Conservation (phyloP, 1,284 basidiomycete species). For the Cystobasidium sp. region DNA sequence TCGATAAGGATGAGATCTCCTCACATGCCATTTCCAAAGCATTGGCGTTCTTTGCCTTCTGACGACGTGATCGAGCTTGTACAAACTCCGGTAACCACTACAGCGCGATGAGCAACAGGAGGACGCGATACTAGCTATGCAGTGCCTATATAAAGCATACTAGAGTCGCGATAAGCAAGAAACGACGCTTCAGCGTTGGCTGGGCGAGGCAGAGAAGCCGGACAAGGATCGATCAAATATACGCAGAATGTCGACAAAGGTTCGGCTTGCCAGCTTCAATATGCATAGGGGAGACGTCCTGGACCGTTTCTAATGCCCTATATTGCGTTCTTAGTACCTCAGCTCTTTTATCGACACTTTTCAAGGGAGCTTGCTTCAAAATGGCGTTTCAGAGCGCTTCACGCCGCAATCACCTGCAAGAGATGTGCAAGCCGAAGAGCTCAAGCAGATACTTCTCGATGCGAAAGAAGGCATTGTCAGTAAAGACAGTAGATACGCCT, state of each 20-base stretch:
- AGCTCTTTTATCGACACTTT: slow-evolving; percentile 31
- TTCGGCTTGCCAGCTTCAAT: neutral
- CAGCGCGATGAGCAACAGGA: neutral
- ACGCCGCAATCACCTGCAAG: slow-evolving; percentile 12
- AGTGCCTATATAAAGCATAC: neutral
- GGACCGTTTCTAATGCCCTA: neutral
- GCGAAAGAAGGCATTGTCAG: slow-evolving; percentile 35
- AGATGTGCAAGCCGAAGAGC: slow-evolving; percentile 23
- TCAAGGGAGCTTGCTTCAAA: neutral
- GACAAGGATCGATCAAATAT: slow-evolving; percentile 3
- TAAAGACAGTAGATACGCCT: neutral
- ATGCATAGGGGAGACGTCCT: too few species aligned
- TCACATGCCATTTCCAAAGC: too few species aligned
- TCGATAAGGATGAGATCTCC: too few species aligned
- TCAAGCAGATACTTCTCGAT: slow-evolving; percentile 37
- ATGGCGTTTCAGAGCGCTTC: slow-evolving; percentile 3
- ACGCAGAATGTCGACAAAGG: slow-evolving; percentile 38
- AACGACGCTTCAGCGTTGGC: too few species aligned
- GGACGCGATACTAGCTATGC: neutral
- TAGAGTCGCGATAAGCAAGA: neutral
- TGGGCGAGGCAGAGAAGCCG: neutral
- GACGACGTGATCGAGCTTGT: slow-evolving; percentile 8
- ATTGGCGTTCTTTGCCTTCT: neutral
- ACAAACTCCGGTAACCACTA: neutral
- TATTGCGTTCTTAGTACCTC: slow-evolving; percentile 13